phyloP scores from a whole-genome alignment of 179 eudicot genomes.

The Silene vulgaris region DNA sequence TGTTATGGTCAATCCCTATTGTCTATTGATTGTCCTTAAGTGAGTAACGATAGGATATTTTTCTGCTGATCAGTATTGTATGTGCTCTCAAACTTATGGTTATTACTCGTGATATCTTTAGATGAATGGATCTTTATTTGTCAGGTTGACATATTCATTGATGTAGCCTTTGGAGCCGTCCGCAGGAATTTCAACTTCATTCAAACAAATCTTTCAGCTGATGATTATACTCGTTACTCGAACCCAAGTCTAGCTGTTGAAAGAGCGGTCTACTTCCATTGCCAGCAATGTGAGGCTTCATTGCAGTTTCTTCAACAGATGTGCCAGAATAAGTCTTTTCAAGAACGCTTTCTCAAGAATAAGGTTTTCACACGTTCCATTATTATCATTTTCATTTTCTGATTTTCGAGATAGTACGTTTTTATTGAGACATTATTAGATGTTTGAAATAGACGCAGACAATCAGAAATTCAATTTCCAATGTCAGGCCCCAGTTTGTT shows the following conservation, averaged over 20 bases:
- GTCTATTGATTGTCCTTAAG: not conserved
- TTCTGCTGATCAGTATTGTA: not conserved
- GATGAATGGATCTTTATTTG: constrained; percentile 24
- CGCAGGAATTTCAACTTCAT: constrained; percentile 56
- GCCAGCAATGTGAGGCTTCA: constrained; percentile 92
- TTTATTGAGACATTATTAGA: not conserved
- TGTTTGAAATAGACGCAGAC: not conserved
- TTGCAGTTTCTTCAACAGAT: constrained; percentile 77
- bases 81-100: not conserved
- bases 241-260: constrained; percentile 40
- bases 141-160: constrained; percentile 78
- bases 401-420: not conserved
- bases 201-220: constrained; percentile 50
- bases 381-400: not conserved
- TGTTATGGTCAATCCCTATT: not conserved
- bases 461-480: not conserved
- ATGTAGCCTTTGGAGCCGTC: constrained; percentile 75
- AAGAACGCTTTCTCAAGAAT: constrained; percentile 67
- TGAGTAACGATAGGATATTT: not conserved
- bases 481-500: not conserved
- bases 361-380: constrained; percentile 45
- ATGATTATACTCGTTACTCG: constrained; percentile 26
- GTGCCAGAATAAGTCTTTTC: constrained; percentile 73
- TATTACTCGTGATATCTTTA: not conserved
- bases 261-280: constrained; percentile 43